These are phyloP conservation scores for Cladosporium sp. DNA, from an alignment of 2,329 filamentous ascomycete genomes.

Conservation along the genomic window DNA sequence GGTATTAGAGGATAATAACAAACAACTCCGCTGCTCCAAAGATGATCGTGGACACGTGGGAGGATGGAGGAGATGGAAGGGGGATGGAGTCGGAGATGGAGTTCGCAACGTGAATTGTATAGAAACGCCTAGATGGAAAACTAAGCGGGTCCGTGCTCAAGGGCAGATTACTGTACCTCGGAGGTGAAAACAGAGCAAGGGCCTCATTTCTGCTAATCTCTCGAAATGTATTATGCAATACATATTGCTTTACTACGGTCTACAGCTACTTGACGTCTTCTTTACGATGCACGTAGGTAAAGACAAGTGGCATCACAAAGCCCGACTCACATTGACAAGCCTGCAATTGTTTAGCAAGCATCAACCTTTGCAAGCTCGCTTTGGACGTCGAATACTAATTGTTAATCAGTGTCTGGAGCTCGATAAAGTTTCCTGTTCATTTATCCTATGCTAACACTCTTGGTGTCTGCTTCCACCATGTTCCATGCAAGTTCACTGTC, in stretches of 20 bases:
- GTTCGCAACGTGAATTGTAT: slow-evolving; percentile 7
- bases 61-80: slow-evolving; percentile 16
- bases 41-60: slow-evolving; percentile 15
- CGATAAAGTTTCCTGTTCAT: not conserved
- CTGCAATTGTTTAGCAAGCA: not conserved
- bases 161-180: slow-evolving; percentile 1
- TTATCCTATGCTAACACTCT: not conserved
- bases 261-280: not conserved
- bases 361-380: not conserved
- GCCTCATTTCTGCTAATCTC: not conserved
- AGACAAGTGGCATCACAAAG: not conserved
- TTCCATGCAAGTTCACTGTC: not conserved
- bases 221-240: not conserved
- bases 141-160: not conserved
- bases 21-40: slow-evolving; percentile 16
- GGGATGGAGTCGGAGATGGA: slow-evolving; percentile 12
- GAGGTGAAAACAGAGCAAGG: not conserved
- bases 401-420: not conserved
- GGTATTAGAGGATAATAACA: slow-evolving; percentile 15
- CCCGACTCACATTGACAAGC: not conserved
- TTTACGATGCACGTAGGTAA: not conserved
- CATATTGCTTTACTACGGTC: not conserved
- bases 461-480: not conserved
- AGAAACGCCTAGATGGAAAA: slow-evolving; percentile 7
- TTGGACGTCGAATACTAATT: not conserved